Conservation (phyloP, 2,329 filamentous ascomycete species). For the Neonectria hederae region DNA sequence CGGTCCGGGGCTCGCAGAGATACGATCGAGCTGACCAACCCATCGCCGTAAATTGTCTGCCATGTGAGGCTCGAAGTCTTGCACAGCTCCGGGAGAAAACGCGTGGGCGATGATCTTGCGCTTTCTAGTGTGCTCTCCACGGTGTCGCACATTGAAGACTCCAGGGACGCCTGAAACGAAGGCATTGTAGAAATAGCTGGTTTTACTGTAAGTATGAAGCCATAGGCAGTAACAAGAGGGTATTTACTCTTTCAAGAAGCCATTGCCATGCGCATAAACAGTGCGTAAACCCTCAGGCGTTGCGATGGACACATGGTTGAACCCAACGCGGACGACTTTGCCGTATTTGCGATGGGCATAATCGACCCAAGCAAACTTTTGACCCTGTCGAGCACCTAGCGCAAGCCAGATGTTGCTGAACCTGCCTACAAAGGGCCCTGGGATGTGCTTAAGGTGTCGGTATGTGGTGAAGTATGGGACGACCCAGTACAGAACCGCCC, state of each 20-base stretch:
- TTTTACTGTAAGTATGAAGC: neutral
- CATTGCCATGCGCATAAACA: slow-evolving; percentile 27
- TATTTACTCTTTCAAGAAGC: slow-evolving; percentile 26
- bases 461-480: slow-evolving; percentile 28
- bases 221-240: neutral
- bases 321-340: slow-evolving; percentile 20
- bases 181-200: slow-evolving; percentile 22
- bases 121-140: slow-evolving; percentile 19
- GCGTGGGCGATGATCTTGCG: slow-evolving; percentile 24
- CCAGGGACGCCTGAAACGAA: slow-evolving; percentile 24
- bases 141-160: slow-evolving; percentile 24
- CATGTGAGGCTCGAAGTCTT: slow-evolving; percentile 25
- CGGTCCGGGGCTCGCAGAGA: neutral
- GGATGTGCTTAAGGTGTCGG: slow-evolving; percentile 18
- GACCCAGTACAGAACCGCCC: slow-evolving; percentile 22
- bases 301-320: slow-evolving; percentile 28
- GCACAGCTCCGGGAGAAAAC: slow-evolving; percentile 16
- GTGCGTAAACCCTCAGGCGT: slow-evolving; percentile 18
- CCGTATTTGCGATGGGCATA: slow-evolving; percentile 19
- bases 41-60: slow-evolving; percentile 16
- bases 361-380: slow-evolving; percentile 23
- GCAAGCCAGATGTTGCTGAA: slow-evolving; percentile 28
- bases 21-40: slow-evolving; percentile 20
- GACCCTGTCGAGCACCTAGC: slow-evolving; percentile 5
- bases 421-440: slow-evolving; percentile 18